Evolutionary conservation across 1,139 yeast species (phyloP), one percentile per base, ranked within the genome.

Genomic region (Diutina neorugosa): DNA sequence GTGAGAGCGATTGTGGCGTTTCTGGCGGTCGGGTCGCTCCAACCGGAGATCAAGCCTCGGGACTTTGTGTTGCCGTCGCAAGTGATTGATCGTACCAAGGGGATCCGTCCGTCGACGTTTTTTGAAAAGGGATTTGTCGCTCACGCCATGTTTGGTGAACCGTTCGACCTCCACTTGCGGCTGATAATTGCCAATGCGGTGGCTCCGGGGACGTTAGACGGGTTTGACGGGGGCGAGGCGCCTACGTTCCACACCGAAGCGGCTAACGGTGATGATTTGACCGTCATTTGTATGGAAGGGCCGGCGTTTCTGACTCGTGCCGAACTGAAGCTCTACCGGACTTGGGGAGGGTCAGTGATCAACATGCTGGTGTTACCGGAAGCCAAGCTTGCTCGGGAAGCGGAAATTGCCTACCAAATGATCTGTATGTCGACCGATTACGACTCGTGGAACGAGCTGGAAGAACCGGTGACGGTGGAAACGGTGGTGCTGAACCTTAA

Each of bases 371-470:
- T 89, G 54, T 70, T 93, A 55, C 99, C 99, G 25, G 99, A 93
- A 70, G 86, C 96, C 46, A 94, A 93, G 69, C 78, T 93, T 60
- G 98, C 98, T 11, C 82, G 95, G 65, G 99, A 93, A 70, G 97
- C 98, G 41, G 99, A 93, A 69, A 85, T 93, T 59, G 79, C 96
- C 41, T 93, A 94, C 70, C 98, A 91, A 69, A 93, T 93, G 97
- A 80, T 93, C 58, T 93, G 99, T 71, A 94, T 93, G 98, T 86
- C 96, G 1, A 93, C 98, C 18, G 98, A 94, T 69, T 93, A 94
- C 69, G 98, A 93, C 66, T 96, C 98, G 21, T 93, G 98, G 98
- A 86, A 90, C 65, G 96, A 86, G 62, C 82, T 80, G 55, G 97
- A 84, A 65, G 98, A 91, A 62, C 94, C 98, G 2, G 98, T 93